These are phyloP conservation scores for Penicillium psychrofluorescens DNA, from an alignment of 495 filamentous ascomycete genomes.

Conservation along the genomic window DNA sequence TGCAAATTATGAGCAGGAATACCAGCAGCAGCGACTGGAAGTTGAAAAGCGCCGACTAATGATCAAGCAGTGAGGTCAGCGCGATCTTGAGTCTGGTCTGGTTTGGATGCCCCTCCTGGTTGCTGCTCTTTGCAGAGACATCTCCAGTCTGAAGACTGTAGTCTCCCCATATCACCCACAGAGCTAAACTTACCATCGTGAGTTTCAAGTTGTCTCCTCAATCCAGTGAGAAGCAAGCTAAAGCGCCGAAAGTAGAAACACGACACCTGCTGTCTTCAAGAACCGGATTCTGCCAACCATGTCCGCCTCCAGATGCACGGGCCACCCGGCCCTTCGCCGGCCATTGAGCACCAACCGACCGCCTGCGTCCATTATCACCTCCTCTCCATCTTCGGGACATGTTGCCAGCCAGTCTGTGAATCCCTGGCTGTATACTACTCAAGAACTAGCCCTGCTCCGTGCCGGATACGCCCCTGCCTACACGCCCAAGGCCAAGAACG, in stretches of 20 bases:
- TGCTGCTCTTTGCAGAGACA: too few species aligned
- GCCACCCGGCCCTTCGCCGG: conserved; percentile 1
- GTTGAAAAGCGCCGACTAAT: conserved; percentile 92
- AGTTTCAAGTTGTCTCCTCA: neutral
- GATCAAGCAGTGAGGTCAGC: neutral
- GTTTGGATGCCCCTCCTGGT: too few species aligned
- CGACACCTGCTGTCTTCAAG: neutral
- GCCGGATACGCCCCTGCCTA: conserved; percentile 22
- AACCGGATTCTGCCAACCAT: conserved; percentile 16
- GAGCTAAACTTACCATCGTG: conserved; percentile 15
- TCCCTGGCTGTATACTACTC: conserved; percentile 11
- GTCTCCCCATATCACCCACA: too few species aligned
- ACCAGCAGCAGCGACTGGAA: conserved; percentile 91
- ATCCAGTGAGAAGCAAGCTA: neutral
- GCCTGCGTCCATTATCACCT: neutral
- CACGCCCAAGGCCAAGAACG: conserved; percentile 1
- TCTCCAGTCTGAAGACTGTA: too few species aligned
- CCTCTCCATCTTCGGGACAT: conserved; percentile 5
- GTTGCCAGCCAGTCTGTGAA: conserved; percentile 5
- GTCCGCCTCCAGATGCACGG: conserved; percentile 16
- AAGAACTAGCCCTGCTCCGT: conserved; percentile 17
- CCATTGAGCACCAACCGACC: neutral
- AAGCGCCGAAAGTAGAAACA: neutral
- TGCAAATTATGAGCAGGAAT: conserved; percentile 92
- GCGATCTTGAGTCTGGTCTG: too few species aligned